phyloP scores from a whole-genome alignment of 2,329 filamentous ascomycete genomes.

The Mycocentrospora acerina region DNA sequence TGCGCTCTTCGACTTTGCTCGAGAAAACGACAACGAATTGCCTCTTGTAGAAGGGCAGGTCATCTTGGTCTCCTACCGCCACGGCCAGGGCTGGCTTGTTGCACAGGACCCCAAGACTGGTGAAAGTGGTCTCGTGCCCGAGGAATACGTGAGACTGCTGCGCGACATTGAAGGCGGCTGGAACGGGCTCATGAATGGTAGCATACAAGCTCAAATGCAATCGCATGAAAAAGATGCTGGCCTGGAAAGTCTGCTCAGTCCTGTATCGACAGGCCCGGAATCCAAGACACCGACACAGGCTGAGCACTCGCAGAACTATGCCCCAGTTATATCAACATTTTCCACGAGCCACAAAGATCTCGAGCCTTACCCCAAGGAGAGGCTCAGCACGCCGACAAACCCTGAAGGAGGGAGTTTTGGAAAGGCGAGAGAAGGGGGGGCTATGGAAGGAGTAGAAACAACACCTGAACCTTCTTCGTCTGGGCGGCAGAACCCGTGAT shows the following conservation, averaged over 20 bases:
- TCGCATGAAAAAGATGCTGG: slow-evolving; percentile 17
- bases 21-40: slow-evolving; percentile 95
- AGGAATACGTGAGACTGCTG: slow-evolving; percentile 91
- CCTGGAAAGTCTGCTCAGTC: slow-evolving; percentile 34
- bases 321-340: slow-evolving; percentile 54
- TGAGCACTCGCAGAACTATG: slow-evolving; percentile 38
- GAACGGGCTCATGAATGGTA: slow-evolving; percentile 45
- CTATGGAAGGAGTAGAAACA: too few species aligned
- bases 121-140: slow-evolving; percentile 91
- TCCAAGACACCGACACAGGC: slow-evolving; percentile 45
- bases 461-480: too few species aligned
- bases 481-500: too few species aligned
- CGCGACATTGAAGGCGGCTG: slow-evolving; percentile 91
- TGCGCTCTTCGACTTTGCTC: slow-evolving; percentile 89
- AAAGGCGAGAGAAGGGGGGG: too few species aligned
- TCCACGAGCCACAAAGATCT: slow-evolving; percentile 55
- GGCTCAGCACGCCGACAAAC: slow-evolving; percentile 40
- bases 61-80: slow-evolving; percentile 92
- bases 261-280: slow-evolving; percentile 37
- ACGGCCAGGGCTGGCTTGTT: slow-evolving; percentile 96
- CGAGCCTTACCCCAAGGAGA: slow-evolving; percentile 48
- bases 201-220: slow-evolving; percentile 16
- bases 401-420: slow-evolving; percentile 24
- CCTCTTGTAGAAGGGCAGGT: slow-evolving; percentile 92
- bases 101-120: slow-evolving; percentile 92